A percentile compares a stretch with the other conserved stretches of the same genome.
phyloP scores from a whole-genome alignment of 179 eudicot genomes.

The Dionaea muscipula region DNA sequence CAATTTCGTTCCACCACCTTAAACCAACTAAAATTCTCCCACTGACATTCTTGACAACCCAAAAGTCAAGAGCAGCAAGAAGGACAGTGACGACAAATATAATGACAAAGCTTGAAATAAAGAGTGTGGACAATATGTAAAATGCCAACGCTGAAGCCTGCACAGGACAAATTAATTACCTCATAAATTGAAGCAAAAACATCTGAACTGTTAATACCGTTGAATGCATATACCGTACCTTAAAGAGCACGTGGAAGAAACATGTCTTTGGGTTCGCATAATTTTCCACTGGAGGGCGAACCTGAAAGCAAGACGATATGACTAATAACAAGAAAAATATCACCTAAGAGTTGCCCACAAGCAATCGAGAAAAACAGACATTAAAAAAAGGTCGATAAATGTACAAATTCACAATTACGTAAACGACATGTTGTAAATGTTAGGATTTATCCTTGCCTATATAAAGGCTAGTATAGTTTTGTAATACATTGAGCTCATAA shows the following conservation, averaged over 20 bases:
- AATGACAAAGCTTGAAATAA: slow-evolving; percentile 74
- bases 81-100: slow-evolving; percentile 88
- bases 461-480: too few relatives aligned
- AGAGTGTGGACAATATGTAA: slow-evolving; percentile 83
- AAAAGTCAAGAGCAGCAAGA: slow-evolving; percentile 82
- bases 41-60: slow-evolving; percentile 99
- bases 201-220: neutral
- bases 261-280: slow-evolving; percentile 81
- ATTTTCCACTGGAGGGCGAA: slow-evolving; percentile 47
- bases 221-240: slow-evolving; percentile 31
- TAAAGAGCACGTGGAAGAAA: slow-evolving; percentile 86
- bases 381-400: too few relatives aligned
- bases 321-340: too few relatives aligned
- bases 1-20: slow-evolving; percentile 98
- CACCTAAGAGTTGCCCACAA: too few relatives aligned
- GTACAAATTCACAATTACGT: too few relatives aligned
- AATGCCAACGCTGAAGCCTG: slow-evolving; percentile 91
- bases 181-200: neutral
- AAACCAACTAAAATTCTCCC: slow-evolving; percentile 92
- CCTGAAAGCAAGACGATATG: slow-evolving; percentile 1
- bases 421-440: too few relatives aligned
- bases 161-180: slow-evolving; percentile 5
- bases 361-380: too few relatives aligned
- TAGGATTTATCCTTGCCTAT: too few relatives aligned
- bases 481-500: too few relatives aligned